A percentile compares a stretch with the other conserved stretches of the same genome.
Conservation (phyloP, 805 yeast species). For the Naumovozyma baii region DNA sequence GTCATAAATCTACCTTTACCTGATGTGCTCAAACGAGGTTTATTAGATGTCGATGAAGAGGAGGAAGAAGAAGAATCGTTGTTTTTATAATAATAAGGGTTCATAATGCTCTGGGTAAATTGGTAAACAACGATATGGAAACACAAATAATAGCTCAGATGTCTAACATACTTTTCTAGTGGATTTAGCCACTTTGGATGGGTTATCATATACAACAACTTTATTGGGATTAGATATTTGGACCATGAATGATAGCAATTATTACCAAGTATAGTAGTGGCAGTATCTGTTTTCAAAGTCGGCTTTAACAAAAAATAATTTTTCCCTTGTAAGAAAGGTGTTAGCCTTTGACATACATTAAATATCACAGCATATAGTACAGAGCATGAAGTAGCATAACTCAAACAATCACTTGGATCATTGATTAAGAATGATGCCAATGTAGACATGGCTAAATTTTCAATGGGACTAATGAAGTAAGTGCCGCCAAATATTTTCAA, state of each 20-base stretch:
- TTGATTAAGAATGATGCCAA: conserved; percentile 29
- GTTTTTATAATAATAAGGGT: conserved; percentile 5
- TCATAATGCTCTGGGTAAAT: conserved; percentile 10
- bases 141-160: conserved; percentile 14
- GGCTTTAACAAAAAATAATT: neutral
- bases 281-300: neutral
- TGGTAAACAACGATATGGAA: conserved; percentile 25
- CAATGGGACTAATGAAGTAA: conserved; percentile 18
- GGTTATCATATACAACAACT: neutral
- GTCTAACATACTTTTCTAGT: neutral
- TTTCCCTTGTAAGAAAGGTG: conserved; percentile 1
- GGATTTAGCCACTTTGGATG: neutral
- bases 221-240: neutral
- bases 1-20: neutral
- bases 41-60: neutral
- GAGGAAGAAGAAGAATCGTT: conserved; percentile 3
- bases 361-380: conserved; percentile 19
- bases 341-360: conserved; percentile 9
- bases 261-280: neutral
- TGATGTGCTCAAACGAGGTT: neutral
- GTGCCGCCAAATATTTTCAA: conserved; percentile 14
- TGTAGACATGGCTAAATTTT: conserved; percentile 23
- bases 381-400: conserved; percentile 24
- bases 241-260: neutral
- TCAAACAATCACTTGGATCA: conserved; percentile 22